These are phyloP conservation scores for Ophiocordyceps camponoti-floridani DNA, from an alignment of 2,329 filamentous ascomycete species.

Conservation along the genomic window DNA sequence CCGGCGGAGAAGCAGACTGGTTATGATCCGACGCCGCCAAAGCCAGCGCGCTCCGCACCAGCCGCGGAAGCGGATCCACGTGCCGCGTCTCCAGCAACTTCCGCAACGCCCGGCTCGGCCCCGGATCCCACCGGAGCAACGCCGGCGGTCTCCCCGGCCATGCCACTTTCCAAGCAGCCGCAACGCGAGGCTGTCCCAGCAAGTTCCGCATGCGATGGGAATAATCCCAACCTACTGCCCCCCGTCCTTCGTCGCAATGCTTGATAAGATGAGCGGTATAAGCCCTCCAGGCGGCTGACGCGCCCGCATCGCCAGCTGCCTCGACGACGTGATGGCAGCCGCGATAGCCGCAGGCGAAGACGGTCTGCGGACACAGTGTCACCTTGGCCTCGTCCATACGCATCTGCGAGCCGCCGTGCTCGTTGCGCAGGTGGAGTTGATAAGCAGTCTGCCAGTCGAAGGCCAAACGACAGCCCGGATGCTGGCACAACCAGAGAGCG, in stretches of 20 bases:
- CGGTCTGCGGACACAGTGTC: conserved; percentile 24
- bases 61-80: conserved; percentile 17
- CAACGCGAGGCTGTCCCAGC: conserved; percentile 19
- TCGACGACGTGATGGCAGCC: conserved; percentile 26
- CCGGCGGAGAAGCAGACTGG: conserved; percentile 3
- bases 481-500: conserved; percentile 25
- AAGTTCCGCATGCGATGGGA: conserved; percentile 25
- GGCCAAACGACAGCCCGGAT: conserved; percentile 22
- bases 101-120: conserved; percentile 20
- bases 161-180: conserved; percentile 17
- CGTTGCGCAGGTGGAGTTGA: conserved; percentile 25
- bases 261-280: conserved; percentile 28
- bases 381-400: conserved; percentile 23
- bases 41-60: conserved; percentile 9
- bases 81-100: conserved; percentile 28
- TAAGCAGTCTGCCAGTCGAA: conserved; percentile 31
- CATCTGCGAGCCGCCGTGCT: conserved; percentile 23
- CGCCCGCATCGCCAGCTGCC: conserved; percentile 19
- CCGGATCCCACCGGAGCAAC: conserved; percentile 21
- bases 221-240: conserved; percentile 24
- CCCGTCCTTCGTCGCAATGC: conserved; percentile 24
- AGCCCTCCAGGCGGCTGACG: conserved; percentile 20
- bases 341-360: conserved; percentile 30
- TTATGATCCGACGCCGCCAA: neutral
- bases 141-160: conserved; percentile 16